A percentile compares a stretch with the other conserved stretches of the same genome.
phyloP scores from a whole-genome alignment of 2,329 filamentous ascomycete genomes.

The Bipolaris cookei region DNA sequence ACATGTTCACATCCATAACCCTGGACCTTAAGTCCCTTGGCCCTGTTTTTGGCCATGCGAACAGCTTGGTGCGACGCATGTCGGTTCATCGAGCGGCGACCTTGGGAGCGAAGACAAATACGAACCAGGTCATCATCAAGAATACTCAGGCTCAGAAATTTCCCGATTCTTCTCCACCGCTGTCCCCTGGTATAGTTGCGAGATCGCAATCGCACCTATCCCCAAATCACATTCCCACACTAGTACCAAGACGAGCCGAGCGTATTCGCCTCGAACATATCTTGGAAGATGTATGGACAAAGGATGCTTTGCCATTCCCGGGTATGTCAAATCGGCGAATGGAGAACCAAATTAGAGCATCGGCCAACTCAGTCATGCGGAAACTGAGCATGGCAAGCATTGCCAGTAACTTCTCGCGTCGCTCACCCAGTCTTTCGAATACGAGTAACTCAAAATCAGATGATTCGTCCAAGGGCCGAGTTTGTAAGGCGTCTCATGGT shows the following conservation, averaged over 20 bases:
- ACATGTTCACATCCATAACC: conserved; percentile 68
- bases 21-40: conserved; percentile 77
- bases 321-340: conserved; percentile 73
- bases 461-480: conserved; percentile 41
- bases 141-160: conserved; percentile 77
- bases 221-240: conserved; percentile 69
- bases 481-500: conserved; percentile 36
- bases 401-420: conserved; percentile 75
- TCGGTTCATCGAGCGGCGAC: conserved; percentile 82
- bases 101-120: conserved; percentile 69
- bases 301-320: conserved; percentile 79
- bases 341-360: conserved; percentile 76
- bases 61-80: conserved; percentile 68
- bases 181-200: conserved; percentile 64
- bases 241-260: conserved; percentile 77
- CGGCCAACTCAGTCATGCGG: conserved; percentile 85
- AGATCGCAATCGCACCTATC: conserved; percentile 81
- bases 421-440: conserved; percentile 65
- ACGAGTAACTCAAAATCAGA: conserved; percentile 48
- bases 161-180: conserved; percentile 53
- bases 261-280: conserved; percentile 76
- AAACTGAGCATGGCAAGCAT: conserved; percentile 86
- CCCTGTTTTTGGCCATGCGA: conserved; percentile 74
- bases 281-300: conserved; percentile 82
- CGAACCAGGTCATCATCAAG: conserved; percentile 82